Evolutionary conservation across 805 yeast species (phyloP).

Genomic region (Groenewaldozyma tartarivorans): DNA sequence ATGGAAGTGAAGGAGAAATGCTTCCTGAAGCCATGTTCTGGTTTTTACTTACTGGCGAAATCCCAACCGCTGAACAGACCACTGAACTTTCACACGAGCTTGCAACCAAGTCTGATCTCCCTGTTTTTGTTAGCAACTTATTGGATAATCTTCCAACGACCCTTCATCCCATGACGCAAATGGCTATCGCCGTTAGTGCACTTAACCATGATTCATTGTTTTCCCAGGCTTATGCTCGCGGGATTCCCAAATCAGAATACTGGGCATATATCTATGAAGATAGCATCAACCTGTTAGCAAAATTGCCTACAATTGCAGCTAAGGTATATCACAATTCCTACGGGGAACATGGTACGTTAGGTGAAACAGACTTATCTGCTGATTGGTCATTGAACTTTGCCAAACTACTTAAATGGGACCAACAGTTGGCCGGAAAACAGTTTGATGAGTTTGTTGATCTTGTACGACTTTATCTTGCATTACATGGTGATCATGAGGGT

Average conservation of each 20-base stretch:
- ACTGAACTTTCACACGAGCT: constrained; percentile 48
- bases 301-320: constrained; percentile 67
- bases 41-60: constrained; percentile 66
- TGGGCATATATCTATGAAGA: constrained; percentile 75
- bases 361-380: constrained; percentile 29
- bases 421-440: constrained; percentile 52
- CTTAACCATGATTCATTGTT: constrained; percentile 62
- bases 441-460: constrained; percentile 60
- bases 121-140: constrained; percentile 50
- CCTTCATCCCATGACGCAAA: constrained; percentile 79
- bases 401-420: too few species aligned
- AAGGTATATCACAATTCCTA: constrained; percentile 59
- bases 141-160: constrained; percentile 53
- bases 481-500: constrained; percentile 86
- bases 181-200: constrained; percentile 66
- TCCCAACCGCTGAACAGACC: constrained; percentile 54
- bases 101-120: constrained; percentile 56
- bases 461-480: constrained; percentile 70
- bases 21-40: constrained; percentile 61
- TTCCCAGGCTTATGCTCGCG: constrained; percentile 63
- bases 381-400: constrained; percentile 66
- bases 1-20: constrained; percentile 42
- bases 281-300: constrained; percentile 57
- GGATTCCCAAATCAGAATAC: constrained; percentile 58
- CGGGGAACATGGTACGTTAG: constrained; percentile 35